These are phyloP conservation scores for Cyclospora cayetanensis DNA, from an alignment of 169 alveolate species.

Conservation along the genomic window DNA sequence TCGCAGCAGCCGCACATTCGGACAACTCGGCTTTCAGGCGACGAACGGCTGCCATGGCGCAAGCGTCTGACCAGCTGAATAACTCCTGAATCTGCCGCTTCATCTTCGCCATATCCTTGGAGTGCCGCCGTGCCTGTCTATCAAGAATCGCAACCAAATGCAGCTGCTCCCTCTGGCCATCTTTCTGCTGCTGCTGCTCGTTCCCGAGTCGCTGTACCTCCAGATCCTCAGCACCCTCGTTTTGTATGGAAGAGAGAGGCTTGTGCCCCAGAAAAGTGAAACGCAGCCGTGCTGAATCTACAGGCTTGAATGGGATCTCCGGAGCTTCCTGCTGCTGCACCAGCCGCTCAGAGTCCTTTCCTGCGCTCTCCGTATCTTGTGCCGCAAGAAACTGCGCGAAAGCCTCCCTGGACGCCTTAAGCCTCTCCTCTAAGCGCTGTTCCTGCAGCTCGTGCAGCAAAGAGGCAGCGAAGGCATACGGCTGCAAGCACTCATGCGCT, in stretches of 20 bases:
- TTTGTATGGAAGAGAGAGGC: not conserved
- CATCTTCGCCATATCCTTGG: not conserved
- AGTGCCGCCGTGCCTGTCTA: not conserved
- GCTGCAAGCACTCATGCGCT: slow-evolving; percentile 52
- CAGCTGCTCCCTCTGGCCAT: not conserved
- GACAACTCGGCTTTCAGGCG: not conserved
- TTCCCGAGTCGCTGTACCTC: not conserved
- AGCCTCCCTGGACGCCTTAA: not conserved
- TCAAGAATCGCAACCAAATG: not conserved
- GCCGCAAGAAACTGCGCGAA: not conserved
- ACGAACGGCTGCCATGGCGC: slow-evolving; percentile 4
- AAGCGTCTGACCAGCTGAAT: not conserved
- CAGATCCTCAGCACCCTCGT: not conserved
- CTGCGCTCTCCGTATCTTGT: not conserved
- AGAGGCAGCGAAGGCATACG: slow-evolving; percentile 30
- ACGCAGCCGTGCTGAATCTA: not conserved
- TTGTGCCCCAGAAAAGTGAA: not conserved
- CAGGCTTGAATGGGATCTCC: too few relatives aligned
- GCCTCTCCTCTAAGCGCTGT: not conserved
- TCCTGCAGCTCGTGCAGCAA: slow-evolving; percentile 26
- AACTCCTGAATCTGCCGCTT: not conserved
- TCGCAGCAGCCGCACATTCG: not conserved
- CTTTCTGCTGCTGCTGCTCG: not conserved
- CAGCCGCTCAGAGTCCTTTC: not conserved
- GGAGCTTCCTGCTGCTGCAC: not conserved